Conservation (phyloP, 2,329 filamentous ascomycete genomes). For the Colletotrichum navitas region DNA sequence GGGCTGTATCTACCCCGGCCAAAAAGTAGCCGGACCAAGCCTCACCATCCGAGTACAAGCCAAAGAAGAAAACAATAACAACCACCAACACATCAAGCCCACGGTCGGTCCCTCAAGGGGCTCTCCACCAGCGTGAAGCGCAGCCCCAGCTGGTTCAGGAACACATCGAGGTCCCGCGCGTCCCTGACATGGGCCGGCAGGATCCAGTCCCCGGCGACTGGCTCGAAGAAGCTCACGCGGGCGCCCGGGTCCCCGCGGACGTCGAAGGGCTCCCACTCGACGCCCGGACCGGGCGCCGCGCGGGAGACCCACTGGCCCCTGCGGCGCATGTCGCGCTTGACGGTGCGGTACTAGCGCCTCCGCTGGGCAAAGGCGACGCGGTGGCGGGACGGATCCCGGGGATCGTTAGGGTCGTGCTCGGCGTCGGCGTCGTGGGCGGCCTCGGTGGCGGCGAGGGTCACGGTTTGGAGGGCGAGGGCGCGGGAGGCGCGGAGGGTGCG, state of each 20-base stretch:
- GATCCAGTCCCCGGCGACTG: not conserved
- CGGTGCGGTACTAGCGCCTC: not conserved
- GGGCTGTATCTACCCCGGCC: not conserved
- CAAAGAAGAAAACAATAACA: too few species aligned
- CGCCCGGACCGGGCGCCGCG: not conserved
- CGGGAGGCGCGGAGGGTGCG: not conserved
- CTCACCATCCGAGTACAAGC: too few species aligned
- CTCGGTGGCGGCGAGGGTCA: not conserved
- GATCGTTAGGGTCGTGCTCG: not conserved
- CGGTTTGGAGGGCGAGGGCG: not conserved
- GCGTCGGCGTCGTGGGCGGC: not conserved
- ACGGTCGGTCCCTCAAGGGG: not conserved
- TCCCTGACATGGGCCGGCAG: not conserved
- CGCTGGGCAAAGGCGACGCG: not conserved
- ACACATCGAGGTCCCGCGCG: not conserved
- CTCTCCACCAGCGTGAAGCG: not conserved
- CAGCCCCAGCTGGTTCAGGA: constrained; percentile 11
- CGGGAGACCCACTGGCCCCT: not conserved
- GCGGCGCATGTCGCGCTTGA: not conserved
- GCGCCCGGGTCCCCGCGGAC: too few species aligned
- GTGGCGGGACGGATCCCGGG: not conserved
- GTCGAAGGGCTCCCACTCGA: not conserved
- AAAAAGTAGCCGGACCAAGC: too few species aligned
- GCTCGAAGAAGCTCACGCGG: not conserved
- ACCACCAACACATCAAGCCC: not conserved